phyloP scores from a whole-genome alignment of 805 yeast species.

The Naumovozyma dairenensis region DNA sequence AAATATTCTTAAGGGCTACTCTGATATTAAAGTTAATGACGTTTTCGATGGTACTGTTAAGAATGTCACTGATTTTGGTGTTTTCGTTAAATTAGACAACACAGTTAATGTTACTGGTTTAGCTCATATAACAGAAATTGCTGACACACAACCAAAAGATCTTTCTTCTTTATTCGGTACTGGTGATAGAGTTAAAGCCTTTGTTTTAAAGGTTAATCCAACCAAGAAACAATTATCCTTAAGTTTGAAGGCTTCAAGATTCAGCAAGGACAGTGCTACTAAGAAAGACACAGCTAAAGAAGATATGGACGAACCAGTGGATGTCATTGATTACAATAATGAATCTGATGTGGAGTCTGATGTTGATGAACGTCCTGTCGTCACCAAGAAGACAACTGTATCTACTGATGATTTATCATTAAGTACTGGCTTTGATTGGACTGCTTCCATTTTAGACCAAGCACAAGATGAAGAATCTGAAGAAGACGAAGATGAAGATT shows the following conservation, averaged over 20 bases:
- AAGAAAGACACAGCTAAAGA: constrained; percentile 24
- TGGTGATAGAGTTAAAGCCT: constrained; percentile 87
- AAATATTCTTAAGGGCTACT: constrained; percentile 47
- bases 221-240: constrained; percentile 70
- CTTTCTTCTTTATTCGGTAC: constrained; percentile 60
- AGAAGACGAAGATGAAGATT: constrained; percentile 48
- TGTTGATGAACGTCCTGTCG: constrained; percentile 27
- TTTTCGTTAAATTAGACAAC: constrained; percentile 71
- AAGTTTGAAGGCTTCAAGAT: constrained; percentile 93
- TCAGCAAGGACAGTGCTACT: constrained; percentile 33
- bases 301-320: constrained; percentile 9
- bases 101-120: constrained; percentile 71
- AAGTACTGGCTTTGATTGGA: constrained; percentile 85
- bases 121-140: constrained; percentile 77
- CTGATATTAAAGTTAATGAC: constrained; percentile 61
- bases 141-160: constrained; percentile 55
- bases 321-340: constrained; percentile 17
- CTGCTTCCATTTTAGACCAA: constrained; percentile 80
- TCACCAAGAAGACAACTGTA: constrained; percentile 10
- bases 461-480: constrained; percentile 50
- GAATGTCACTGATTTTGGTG: constrained; percentile 80
- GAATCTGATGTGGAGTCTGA: constrained; percentile 27
- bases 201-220: constrained; percentile 51
- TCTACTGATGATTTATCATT: constrained; percentile 57
- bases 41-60: constrained; percentile 69